Evolutionary conservation across 2,329 filamentous ascomycete species (phyloP).

Genomic region (Monosporascus sp.): DNA sequence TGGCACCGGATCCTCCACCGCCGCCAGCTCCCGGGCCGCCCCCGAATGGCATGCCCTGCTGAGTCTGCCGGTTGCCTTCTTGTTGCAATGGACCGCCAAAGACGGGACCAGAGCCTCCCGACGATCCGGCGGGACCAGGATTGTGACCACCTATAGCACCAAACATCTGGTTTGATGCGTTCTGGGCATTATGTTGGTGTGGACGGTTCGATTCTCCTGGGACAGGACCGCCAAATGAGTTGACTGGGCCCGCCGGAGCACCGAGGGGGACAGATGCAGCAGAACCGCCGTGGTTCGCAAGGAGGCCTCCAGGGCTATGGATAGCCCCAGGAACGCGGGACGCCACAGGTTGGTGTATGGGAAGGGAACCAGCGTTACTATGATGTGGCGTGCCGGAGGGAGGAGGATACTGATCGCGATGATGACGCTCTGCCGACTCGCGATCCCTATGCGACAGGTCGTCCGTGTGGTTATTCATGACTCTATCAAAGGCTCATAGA

Average conservation of each 20-base stretch:
- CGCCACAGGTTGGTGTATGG: conserved; percentile 91
- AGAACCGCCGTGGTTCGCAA: conserved; percentile 66
- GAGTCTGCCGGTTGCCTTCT: conserved; percentile 53
- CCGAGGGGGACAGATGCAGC: conserved; percentile 49
- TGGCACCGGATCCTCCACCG: conserved; percentile 36
- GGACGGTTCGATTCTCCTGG: conserved; percentile 48
- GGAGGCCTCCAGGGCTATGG: conserved; percentile 84
- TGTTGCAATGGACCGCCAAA: conserved; percentile 67
- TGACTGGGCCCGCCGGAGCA: conserved; percentile 45
- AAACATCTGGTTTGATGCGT: conserved; percentile 50
- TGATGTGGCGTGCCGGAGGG: conserved; percentile 62
- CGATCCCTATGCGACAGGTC: conserved; percentile 55
- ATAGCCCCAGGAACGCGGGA: conserved; percentile 75
- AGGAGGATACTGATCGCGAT: conserved; percentile 61
- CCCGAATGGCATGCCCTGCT: conserved; percentile 60
- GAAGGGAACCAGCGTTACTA: conserved; percentile 81
- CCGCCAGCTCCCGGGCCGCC: conserved; percentile 48
- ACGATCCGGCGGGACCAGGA: conserved; percentile 26
- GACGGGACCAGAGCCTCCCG: conserved; percentile 56
- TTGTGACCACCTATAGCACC: conserved; percentile 25
- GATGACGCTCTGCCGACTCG: conserved; percentile 59
- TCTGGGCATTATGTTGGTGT: conserved; percentile 48
- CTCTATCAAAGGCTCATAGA: conserved; percentile 5
- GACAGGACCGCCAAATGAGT: conserved; percentile 49
- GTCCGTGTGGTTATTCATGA: conserved; percentile 34